phyloP scores from a whole-genome alignment of 352 stramenopile species.

The Globisporangium yorkense region DNA sequence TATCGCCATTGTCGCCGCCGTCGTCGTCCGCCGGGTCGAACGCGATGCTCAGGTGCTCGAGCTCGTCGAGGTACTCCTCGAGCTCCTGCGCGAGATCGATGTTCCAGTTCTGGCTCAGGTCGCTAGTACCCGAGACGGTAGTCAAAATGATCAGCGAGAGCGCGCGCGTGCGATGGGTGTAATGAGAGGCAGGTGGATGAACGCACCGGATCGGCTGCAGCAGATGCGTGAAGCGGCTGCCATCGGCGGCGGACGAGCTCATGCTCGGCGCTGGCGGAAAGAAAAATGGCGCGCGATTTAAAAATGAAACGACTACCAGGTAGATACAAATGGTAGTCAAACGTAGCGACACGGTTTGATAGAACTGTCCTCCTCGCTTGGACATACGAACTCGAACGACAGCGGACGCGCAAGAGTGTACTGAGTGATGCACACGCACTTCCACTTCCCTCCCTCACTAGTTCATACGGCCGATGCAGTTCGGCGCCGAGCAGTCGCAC shows the following conservation, averaged over 20 bases:
- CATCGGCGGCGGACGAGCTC: slow-evolving; percentile 4
- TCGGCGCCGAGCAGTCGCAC: slow-evolving; percentile 91
- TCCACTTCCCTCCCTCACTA: slow-evolving; percentile 18
- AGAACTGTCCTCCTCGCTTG: too few relatives aligned
- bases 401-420: too few relatives aligned
- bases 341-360: too few relatives aligned
- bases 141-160: not conserved
- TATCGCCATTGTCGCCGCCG: not conserved
- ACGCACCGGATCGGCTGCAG: slow-evolving; percentile 81
- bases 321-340: not conserved
- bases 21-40: slow-evolving; percentile 44
- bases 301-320: not conserved
- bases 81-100: slow-evolving; percentile 88
- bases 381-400: too few relatives aligned
- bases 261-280: not conserved
- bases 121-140: slow-evolving; percentile 22
- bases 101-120: slow-evolving; percentile 90
- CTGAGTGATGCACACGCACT: too few relatives aligned
- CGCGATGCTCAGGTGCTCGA: slow-evolving; percentile 66
- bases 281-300: not conserved
- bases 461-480: slow-evolving; percentile 95
- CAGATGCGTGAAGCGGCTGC: slow-evolving; percentile 72
- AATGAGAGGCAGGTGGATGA: not conserved
- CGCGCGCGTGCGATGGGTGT: not conserved
- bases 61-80: slow-evolving; percentile 88